Evolutionary conservation across 768 basidiomycete species (phyloP).

Genomic region (Pleurotus salmoneostramineus): DNA sequence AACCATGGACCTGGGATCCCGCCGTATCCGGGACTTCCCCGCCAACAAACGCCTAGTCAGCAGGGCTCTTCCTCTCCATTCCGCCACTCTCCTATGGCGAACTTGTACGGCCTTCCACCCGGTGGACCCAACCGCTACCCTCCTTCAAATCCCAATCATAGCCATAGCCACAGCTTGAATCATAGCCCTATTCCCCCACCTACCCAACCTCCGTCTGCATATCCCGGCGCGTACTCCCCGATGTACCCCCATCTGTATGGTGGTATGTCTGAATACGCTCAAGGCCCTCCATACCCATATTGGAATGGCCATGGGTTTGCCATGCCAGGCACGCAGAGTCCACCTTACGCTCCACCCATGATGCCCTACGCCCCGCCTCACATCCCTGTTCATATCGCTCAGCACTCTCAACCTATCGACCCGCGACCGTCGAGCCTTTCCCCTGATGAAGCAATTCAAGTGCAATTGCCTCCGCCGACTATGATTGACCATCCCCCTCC

Average conservation of each 20-base stretch:
- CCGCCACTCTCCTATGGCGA: neutral
- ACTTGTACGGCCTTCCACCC: neutral
- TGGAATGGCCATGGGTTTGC: constrained; percentile 27
- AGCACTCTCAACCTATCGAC: constrained; percentile 5
- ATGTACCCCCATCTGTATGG: constrained; percentile 23
- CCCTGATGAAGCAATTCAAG: neutral
- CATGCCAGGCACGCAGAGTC: constrained; percentile 20
- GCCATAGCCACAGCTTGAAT: neutral
- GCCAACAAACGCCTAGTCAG: neutral
- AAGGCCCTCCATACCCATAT: constrained; percentile 28
- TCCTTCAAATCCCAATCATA: neutral
- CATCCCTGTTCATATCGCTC: constrained; percentile 6
- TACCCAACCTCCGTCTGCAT: neutral
- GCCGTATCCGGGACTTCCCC: neutral
- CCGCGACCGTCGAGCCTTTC: constrained; percentile 11
- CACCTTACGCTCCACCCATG: constrained; percentile 15
- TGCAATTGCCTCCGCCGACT: constrained; percentile 12
- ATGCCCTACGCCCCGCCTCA: constrained; percentile 10
- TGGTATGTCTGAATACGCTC: constrained; percentile 20
- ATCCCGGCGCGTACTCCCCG: constrained; percentile 16
- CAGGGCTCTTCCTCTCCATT: neutral
- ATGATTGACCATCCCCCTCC: constrained; percentile 10
- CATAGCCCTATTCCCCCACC: neutral
- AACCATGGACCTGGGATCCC: neutral
- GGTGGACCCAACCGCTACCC: constrained; percentile 2